Percentiles rank a stretch among this genome's conserved stretches.
Evolutionary conservation across 306 rosid genomes (phyloP).

Genomic region (Myrica gale): DNA sequence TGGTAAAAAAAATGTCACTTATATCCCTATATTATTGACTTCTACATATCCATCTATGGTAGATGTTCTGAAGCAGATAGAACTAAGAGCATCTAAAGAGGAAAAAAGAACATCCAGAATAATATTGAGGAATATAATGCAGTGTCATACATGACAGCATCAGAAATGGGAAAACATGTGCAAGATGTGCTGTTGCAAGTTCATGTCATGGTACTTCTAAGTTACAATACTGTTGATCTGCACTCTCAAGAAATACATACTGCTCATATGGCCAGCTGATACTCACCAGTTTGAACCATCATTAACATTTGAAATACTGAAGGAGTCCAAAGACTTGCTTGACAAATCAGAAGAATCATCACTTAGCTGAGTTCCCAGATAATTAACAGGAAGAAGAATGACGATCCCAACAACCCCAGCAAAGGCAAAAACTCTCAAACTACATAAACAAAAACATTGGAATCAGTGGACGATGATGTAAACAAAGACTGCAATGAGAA

Average conservation of each 20-base stretch:
- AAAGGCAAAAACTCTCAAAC: conserved; percentile 60
- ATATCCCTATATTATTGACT: neutral
- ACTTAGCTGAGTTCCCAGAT: conserved; percentile 58
- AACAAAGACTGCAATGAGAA: neutral
- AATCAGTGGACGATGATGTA: conserved; percentile 30
- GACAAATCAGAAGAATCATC: conserved; percentile 52
- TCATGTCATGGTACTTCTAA: conserved; percentile 1
- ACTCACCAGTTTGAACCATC: conserved; percentile 76
- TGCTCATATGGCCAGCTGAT: conserved; percentile 22
- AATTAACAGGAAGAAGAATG: conserved; percentile 76
- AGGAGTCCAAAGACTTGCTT: conserved; percentile 69
- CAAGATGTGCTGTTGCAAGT: neutral
- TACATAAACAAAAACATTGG: conserved; percentile 28
- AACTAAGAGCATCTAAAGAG: neutral
- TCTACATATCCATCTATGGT: neutral
- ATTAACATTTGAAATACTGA: conserved; percentile 75
- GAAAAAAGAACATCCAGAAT: neutral
- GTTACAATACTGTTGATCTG: neutral
- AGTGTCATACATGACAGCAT: neutral
- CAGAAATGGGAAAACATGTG: neutral
- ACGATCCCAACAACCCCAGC: conserved; percentile 63
- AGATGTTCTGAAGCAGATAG: neutral
- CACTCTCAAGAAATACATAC: conserved; percentile 11
- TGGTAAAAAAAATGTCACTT: neutral
- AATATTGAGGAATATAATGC: neutral